These are phyloP conservation scores for Leccinum ochraceum DNA, from an alignment of 768 basidiomycete genomes.

Conservation along the genomic window DNA sequence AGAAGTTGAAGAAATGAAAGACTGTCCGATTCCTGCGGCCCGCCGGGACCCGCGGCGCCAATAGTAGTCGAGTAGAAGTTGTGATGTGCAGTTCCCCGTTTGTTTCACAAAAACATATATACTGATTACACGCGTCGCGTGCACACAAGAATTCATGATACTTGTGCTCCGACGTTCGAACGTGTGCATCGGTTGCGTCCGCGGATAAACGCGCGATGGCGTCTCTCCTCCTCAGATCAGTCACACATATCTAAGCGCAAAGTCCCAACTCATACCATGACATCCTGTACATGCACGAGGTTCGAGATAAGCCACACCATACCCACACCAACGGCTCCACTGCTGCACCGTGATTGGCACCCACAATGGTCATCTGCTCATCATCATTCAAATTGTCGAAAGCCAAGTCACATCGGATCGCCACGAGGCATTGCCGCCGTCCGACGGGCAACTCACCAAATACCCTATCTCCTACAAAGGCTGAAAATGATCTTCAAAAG, in stretches of 20 bases:
- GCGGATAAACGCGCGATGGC: not conserved
- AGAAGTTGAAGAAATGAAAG: not conserved
- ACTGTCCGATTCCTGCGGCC: not conserved
- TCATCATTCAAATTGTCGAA: not conserved
- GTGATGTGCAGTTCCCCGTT: not conserved
- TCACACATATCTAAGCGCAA: not conserved
- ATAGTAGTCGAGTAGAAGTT: not conserved
- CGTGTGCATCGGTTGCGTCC: not conserved
- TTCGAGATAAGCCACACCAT: conserved; percentile 1
- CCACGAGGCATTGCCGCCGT: not conserved
- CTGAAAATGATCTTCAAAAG: conserved; percentile 6
- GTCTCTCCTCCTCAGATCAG: not conserved
- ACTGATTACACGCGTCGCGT: too few relatives aligned
- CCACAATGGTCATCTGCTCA: not conserved
- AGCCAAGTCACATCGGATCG: not conserved
- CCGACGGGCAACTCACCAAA: not conserved
- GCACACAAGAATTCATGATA: too few relatives aligned
- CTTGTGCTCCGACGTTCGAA: too few relatives aligned
- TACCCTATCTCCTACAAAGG: not conserved
- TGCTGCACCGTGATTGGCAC: not conserved
- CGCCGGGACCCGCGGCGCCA: not conserved
- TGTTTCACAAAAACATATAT: not conserved
- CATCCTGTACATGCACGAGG: not conserved
- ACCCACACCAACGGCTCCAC: not conserved
- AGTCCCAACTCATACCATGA: not conserved